Evolutionary conservation across 106 monocot genomes (phyloP), one percentile per base, ranked within the genome.

Genomic region (Allium fistulosum): DNA sequence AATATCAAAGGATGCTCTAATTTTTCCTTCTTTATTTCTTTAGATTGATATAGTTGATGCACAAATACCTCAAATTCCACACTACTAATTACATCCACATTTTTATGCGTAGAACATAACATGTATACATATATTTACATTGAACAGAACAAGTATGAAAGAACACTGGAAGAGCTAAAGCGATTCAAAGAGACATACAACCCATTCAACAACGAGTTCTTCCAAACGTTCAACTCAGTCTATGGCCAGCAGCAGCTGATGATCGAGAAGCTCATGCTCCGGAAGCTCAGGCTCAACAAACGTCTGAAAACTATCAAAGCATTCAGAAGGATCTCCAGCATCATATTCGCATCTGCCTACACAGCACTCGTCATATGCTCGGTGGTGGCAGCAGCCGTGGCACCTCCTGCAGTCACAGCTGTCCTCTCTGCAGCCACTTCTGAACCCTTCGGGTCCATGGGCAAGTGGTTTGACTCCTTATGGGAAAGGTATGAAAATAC

Each of bases 381-480:
- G 1, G 78, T 87, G 7, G 83, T 87, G 45, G 72, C 78, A 0
- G 83, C 83, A 0, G 83, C 80, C 0, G 60, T 83, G 72, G 77
- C 80, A 0, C 80, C 87, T 0, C 83, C 87, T 2, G 83, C 87
- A 2, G 83, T 83, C 9, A 83, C 77, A 3, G 83, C 80, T 0
- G 87, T 78, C 0, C 59, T 75, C n/a, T 83, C 81, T 2, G 70
- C 88, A 0, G 88, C 62, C 5, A 63, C 69, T 0, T 75, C 88
- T 6, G 66, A 66, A 4, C 81, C 84, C 2, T 4, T 81, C 17
- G 84, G 81, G 3, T 78, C 84, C 10, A 72, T 80, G 75, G 81
- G 84, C 49, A 75, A 83, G 18, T 88, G 88, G 88, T 63, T 88
- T 28, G 76, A 81, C 63, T 84, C 84, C 1, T 49, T 88, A 45